Base-by-base conservation (phyloP, 495 filamentous ascomycete species). In the Chaetomium cochliodes region DNA sequence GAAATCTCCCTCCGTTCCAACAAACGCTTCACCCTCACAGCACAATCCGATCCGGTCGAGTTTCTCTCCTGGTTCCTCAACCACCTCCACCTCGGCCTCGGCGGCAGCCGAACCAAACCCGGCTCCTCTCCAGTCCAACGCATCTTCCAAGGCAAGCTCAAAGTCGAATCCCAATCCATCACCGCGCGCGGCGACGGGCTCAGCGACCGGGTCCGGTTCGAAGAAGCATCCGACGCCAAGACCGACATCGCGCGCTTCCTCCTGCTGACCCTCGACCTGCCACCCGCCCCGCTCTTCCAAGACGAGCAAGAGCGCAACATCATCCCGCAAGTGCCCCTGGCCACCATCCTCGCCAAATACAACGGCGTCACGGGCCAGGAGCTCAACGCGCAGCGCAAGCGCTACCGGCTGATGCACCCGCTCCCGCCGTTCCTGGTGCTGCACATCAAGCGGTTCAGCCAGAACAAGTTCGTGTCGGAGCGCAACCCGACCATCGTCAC, bases 401-500 rank as follows among this genome's bases (percentile, higher is more conserved):
- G 94, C 47, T 97, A 97, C 76, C 88, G 96, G 9, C 84, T 99
- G 3, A 81, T 97, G 51, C 94, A 96, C 72, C 96, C 96, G 1
- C 83, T 98, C 0, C 94, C 94, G 0, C 96, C 93, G 2, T 98
- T 88, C 70, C 84, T 98, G 20, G 81, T 96, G 42, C 93, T 98
- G 79, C 93, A 98, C 78, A 88, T 99, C 81, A 98, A 98, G 77
- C 90, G 94, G 47, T 99, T 99, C 84, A 90, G 86, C 70, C 85
- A 88, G 63, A 99, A 99, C 81, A 93, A 96, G 67, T 98, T 98
- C 74, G 91, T 98, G 33, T 81, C 87, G 4, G 96, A 99, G 77
- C 89, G 94, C 41, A 99, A 98, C 76, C 94, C 93, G 5, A 98
- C 96, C 0, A 99, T 99, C 72, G 94, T 99, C 61, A 97, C 93